A percentile compares a stretch with the other conserved stretches of the same genome.
phyloP scores from a whole-genome alignment of 495 filamentous ascomycete species.

The Neurospora sp. region DNA sequence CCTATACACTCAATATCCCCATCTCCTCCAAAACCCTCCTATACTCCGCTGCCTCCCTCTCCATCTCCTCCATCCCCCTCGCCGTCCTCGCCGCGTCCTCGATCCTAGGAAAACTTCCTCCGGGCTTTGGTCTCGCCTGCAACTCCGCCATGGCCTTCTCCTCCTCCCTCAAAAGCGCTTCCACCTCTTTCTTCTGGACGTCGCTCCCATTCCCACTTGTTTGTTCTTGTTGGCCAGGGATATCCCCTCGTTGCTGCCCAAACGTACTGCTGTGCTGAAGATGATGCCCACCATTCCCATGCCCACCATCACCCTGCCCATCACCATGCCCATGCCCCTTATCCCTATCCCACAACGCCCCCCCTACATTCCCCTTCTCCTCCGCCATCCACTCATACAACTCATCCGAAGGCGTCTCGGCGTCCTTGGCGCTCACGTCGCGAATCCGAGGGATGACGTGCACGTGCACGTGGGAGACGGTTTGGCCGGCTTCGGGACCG shows the following conservation, averaged over 20 bases:
- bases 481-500: conserved; percentile 78
- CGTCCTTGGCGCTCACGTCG: conserved; percentile 31
- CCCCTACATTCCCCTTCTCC: conserved; percentile 76
- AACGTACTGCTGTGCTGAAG: not conserved
- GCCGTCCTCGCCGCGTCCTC: conserved; percentile 63
- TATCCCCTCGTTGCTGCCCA: not conserved
- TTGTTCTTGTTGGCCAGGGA: too few species aligned
- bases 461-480: conserved; percentile 81
- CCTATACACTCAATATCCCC: conserved; percentile 6
- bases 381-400: conserved; percentile 77
- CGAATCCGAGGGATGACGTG: conserved; percentile 76
- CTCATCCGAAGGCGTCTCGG: conserved; percentile 41
- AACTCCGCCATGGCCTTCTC: not conserved
- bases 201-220: not conserved
- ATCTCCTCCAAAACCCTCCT: conserved; percentile 29
- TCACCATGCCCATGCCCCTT: not conserved
- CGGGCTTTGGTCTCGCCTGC: conserved; percentile 24
- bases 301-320: not conserved
- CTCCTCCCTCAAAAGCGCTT: not conserved
- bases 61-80: conserved; percentile 68
- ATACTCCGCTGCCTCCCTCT: conserved; percentile 60
- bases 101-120: conserved; percentile 39
- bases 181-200: not conserved
- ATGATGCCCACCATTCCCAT: not conserved
- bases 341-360: conserved; percentile 38